phyloP scores from a whole-genome alignment of 2,329 filamentous ascomycete genomes.

The Cryoendolithus antarcticus region DNA sequence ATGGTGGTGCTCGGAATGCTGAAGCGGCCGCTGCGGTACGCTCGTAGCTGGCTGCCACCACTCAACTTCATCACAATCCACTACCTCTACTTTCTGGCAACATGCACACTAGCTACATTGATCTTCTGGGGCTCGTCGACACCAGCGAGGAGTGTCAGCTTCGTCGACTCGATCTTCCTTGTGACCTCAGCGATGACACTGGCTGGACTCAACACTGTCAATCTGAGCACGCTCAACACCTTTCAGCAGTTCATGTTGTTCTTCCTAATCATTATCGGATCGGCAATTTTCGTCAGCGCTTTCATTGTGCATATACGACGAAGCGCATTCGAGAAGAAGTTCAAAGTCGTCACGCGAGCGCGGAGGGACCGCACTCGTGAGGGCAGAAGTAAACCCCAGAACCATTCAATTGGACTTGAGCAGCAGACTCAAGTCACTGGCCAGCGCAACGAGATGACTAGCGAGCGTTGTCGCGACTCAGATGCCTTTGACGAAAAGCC shows the following conservation, averaged over 20 bases:
- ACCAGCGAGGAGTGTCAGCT: slow-evolving; percentile 40
- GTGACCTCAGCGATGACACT: slow-evolving; percentile 55
- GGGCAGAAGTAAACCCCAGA: too few relatives aligned
- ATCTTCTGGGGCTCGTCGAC: slow-evolving; percentile 50
- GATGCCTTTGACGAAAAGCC: too few relatives aligned
- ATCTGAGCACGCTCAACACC: slow-evolving; percentile 50
- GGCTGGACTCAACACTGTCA: slow-evolving; percentile 56
- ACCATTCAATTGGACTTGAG: too few relatives aligned
- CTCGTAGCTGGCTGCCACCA: slow-evolving; percentile 10
- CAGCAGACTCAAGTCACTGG: too few relatives aligned
- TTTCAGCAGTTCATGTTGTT: slow-evolving; percentile 58
- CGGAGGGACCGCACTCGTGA: too few relatives aligned
- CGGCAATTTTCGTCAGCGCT: slow-evolving; percentile 54
- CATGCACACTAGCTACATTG: slow-evolving; percentile 42
- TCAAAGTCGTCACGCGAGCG: slow-evolving; percentile 38
- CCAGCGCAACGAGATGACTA: too few relatives aligned
- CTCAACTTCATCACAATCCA: slow-evolving; percentile 37
- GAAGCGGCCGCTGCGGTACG: slow-evolving; percentile 1
- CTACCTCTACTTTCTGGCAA: slow-evolving; percentile 52
- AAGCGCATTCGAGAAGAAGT: slow-evolving; percentile 49
- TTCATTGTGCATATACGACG: slow-evolving; percentile 51
- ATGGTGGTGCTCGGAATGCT: background rate
- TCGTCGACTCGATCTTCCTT: slow-evolving; percentile 55
- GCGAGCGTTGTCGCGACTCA: too few relatives aligned
- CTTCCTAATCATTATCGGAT: slow-evolving; percentile 52